Base-by-base conservation (phyloP, 1,284 basidiomycete species). In the Heterobasidion irregulare region DNA sequence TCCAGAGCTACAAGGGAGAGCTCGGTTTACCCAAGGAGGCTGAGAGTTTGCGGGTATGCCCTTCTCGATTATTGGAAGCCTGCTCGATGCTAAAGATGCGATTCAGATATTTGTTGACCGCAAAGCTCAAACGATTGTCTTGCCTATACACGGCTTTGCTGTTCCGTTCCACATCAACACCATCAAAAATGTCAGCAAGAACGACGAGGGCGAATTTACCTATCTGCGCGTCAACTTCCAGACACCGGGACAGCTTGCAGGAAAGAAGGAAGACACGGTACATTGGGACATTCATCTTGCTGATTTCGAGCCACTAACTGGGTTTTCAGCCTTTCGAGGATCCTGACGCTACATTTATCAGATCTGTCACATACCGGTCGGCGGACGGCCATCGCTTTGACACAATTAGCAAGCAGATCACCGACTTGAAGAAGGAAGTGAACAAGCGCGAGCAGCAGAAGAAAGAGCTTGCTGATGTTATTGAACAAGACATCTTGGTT, bases 151-250 rank as follows among this genome's bases (percentile, higher is more conserved):
- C 65, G 96, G 96, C 3, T 98, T 89, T 63, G 92, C 94, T 0
- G 94, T 98, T 0, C 95, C 97, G 0, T 98, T 98, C 77, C 97
- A 99, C 68, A 95, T 99, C 72, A 97, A 97, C 65, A 95, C 94
- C 1, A 92, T 99, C 61, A 99, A 99, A 73, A 99, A 98, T 66
- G 91, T 90, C 38, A 94, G 90, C 76, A 99, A 99, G 76, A 96
- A 86, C 61, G 96, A 99, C 62, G 97, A 99, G 68, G 93, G 92
- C 8, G 94, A 98, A 54, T 92, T 88, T 68, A 96, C 95, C 0
- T 93, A 93, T 61, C 79, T 99, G 56, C 86, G 97, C 4, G 94
- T 99, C 72, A 99, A 99, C 73, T 98, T 99, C 76, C 94, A 98
- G 68, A 97, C 95, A 0, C 97, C 97, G 1, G 97, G 97, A 50